A percentile compares a stretch with the other conserved stretches of the same genome.
Evolutionary conservation across 352 stramenopile genomes (phyloP).

Genomic region (Plasmopara halstedii): DNA sequence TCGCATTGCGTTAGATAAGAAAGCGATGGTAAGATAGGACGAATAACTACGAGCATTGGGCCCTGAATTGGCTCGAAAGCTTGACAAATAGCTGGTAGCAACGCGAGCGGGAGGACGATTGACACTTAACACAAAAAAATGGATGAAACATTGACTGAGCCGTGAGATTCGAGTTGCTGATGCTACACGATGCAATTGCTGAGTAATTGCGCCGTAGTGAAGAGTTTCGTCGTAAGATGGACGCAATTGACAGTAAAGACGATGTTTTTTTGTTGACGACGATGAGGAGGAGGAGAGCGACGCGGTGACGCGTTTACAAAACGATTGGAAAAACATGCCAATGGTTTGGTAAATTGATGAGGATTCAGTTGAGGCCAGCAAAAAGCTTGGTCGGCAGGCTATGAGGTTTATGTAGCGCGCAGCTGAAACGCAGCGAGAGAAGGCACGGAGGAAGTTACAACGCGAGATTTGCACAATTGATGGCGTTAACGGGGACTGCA

Average conservation of each 20-base stretch:
- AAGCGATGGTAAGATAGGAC: slow-evolving; percentile 81
- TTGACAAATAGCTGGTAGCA: slow-evolving; percentile 80
- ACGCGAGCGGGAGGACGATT: slow-evolving; percentile 96
- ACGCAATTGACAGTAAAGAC: slow-evolving; percentile 58
- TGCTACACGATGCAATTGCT: slow-evolving; percentile 87
- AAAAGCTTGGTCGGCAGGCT: slow-evolving; percentile 85
- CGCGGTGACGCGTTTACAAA: slow-evolving; percentile 49
- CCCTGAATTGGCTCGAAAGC: slow-evolving; percentile 54
- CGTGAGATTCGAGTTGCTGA: slow-evolving; percentile 87
- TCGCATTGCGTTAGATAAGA: slow-evolving; percentile 89
- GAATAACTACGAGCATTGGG: slow-evolving; percentile 72
- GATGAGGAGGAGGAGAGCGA: slow-evolving; percentile 49
- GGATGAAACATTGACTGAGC: slow-evolving; percentile 92
- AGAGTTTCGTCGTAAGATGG: slow-evolving; percentile 92
- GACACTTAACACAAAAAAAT: slow-evolving; percentile 96
- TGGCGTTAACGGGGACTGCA: slow-evolving; percentile 56
- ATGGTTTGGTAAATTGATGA: slow-evolving; percentile 68
- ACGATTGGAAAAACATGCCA: slow-evolving; percentile 60
- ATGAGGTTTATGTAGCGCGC: slow-evolving; percentile 98
- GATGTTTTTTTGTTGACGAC: slow-evolving; percentile 44
- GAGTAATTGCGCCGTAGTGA: slow-evolving; percentile 86
- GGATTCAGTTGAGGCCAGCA: slow-evolving; percentile 35
- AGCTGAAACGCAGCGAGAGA: slow-evolving; percentile 91
- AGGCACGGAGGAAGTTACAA: slow-evolving; percentile 87
- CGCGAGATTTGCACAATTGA: slow-evolving; percentile 88